phyloP scores from a whole-genome alignment of 2,329 filamentous ascomycete genomes.

The Epichloe scottii region DNA sequence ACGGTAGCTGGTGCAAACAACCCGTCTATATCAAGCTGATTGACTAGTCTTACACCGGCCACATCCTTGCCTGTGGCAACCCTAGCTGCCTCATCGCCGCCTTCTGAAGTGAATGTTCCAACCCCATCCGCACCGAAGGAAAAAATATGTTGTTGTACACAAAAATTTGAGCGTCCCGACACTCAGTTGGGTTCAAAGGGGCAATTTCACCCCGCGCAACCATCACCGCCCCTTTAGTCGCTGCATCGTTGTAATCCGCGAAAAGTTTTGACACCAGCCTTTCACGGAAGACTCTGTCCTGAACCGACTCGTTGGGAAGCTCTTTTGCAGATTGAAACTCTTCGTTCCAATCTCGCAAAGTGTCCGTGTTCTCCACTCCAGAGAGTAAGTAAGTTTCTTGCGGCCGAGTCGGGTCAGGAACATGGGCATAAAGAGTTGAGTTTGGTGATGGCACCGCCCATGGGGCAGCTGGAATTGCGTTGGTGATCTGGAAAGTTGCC shows the following conservation, averaged over 20 bases:
- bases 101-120: slow-evolving; percentile 91
- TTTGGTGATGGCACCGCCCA: slow-evolving; percentile 71
- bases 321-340: slow-evolving; percentile 96
- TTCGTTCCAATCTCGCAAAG: slow-evolving; percentile 95
- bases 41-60: slow-evolving; percentile 83
- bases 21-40: slow-evolving; percentile 90
- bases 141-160: slow-evolving; percentile 99
- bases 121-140: slow-evolving; percentile 96
- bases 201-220: slow-evolving; percentile 88
- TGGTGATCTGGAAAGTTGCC: slow-evolving; percentile 89
- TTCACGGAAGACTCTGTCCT: slow-evolving; percentile 92
- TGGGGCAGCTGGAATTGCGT: slow-evolving; percentile 80
- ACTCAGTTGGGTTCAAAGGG: slow-evolving; percentile 88
- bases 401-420: slow-evolving; percentile 72
- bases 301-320: slow-evolving; percentile 82
- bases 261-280: slow-evolving; percentile 90
- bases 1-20: slow-evolving; percentile 93
- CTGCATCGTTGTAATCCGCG: slow-evolving; percentile 94
- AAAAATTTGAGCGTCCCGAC: slow-evolving; percentile 88
- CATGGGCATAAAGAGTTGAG: slow-evolving; percentile 55
- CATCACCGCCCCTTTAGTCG: slow-evolving; percentile 78
- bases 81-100: slow-evolving; percentile 88
- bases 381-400: slow-evolving; percentile 87
- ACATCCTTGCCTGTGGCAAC: slow-evolving; percentile 97
- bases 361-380: slow-evolving; percentile 88